phyloP scores from a whole-genome alignment of 768 basidiomycete genomes.

The Calocera viscosa region DNA sequence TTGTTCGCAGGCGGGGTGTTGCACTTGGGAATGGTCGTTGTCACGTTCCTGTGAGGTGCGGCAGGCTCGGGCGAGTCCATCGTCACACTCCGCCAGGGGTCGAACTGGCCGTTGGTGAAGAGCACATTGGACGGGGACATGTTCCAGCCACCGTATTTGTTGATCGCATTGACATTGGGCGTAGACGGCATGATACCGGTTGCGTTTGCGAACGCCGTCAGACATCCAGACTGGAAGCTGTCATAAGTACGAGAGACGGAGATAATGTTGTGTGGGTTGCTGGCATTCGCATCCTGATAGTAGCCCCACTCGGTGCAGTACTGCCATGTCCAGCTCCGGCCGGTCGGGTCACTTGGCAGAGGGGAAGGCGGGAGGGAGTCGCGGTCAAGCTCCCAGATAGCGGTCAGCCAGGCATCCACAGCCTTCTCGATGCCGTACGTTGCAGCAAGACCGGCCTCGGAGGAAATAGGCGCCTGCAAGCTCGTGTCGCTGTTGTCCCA shows the following conservation, averaged over 20 bases:
- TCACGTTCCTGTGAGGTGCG: constrained; percentile 34
- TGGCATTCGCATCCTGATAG: constrained; percentile 38
- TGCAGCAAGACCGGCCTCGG: constrained; percentile 32
- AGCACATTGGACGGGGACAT: constrained; percentile 40
- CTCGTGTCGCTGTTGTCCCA: constrained; percentile 6
- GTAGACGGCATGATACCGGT: constrained; percentile 27
- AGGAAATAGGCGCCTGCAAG: constrained; percentile 15
- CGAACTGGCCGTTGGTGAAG: constrained; percentile 42
- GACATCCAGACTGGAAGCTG: constrained; percentile 37
- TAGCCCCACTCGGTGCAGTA: constrained; percentile 43
- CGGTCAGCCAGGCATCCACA: constrained; percentile 33
- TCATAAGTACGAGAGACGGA: constrained; percentile 37
- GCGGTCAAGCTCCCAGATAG: constrained; percentile 36
- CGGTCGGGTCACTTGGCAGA: constrained; percentile 15
- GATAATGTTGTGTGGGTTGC: constrained; percentile 37
- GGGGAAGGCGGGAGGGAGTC: constrained; percentile 29
- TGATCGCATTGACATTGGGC: constrained; percentile 35
- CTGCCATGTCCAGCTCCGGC: constrained; percentile 42
- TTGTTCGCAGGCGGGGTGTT: constrained; percentile 27
- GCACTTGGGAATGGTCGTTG: constrained; percentile 34
- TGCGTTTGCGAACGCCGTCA: constrained; percentile 28
- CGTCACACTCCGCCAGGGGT: constrained; percentile 43
- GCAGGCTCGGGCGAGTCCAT: constrained; percentile 39
- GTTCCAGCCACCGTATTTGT: constrained; percentile 42
- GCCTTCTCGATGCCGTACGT: constrained; percentile 28